Base-by-base conservation (phyloP, 371 early-diverging fungal genomes). In the Nematocida displodere region DNA sequence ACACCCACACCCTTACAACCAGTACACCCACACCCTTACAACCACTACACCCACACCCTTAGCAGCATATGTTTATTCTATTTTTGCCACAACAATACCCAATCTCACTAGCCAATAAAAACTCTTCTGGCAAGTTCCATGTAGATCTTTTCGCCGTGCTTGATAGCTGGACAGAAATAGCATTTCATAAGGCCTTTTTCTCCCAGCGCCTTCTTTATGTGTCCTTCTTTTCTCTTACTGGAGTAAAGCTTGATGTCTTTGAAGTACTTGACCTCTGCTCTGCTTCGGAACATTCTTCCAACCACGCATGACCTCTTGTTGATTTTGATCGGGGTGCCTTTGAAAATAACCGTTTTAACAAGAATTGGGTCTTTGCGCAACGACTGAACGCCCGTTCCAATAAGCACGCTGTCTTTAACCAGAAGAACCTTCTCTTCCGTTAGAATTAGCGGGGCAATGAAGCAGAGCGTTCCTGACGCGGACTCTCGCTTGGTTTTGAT, bases 241-340 rank as follows among this genome's bases (percentile, higher is more conserved):
- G 79, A 58, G 36, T 79, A 64, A 5, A 84, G 42, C 62, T 54
- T 54, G 1, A 82, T 67, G 46, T 79, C 77, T 49, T 62, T 75
- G 63, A 81, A 84, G 68, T 80, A 80, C 50, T 77, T 26, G 47
- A 84, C 84, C 59, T 84, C 81, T 44, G 80, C 80, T 62, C 66
- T 65, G 44, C 54, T 78, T 36, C 40, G 49, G 66, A 84, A 84
- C 84, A 84, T 84, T 13, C 76, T 64, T n/a, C 71, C 62, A 20
- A 84, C 56, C 20, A 77, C 49, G 53, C 77, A 75, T 7, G 66
- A 71, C 46, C 79, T 75, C 47, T 78, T 80, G 36, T 63, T 59
- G 2, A 81, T 80, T 42, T 81, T 84, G 22, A 77, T 53, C 37
- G 82, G 81, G 1, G 36, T 42, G 28, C 84, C 84, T 47, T 50